These are phyloP conservation scores for Kodamaea nitidulidarum DNA, from an alignment of 805 yeast genomes.

Conservation along the genomic window DNA sequence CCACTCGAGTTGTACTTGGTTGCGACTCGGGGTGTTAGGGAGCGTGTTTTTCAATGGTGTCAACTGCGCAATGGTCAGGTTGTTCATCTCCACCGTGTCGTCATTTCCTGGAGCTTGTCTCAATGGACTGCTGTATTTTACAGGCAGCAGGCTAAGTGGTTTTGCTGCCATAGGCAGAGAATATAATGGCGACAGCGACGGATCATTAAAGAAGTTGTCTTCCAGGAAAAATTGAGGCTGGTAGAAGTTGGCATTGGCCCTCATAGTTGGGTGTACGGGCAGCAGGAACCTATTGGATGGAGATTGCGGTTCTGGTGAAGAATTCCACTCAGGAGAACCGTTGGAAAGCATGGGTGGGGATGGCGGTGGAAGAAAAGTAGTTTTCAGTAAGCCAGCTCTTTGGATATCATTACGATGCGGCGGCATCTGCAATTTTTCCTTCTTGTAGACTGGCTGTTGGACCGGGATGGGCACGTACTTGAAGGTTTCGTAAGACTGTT, in stretches of 20 bases:
- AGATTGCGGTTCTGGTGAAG: slow-evolving; percentile 35
- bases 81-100: slow-evolving; percentile 35
- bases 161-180: slow-evolving; percentile 10
- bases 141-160: slow-evolving; percentile 31
- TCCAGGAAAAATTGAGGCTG: slow-evolving; percentile 41
- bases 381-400: neutral
- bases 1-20: slow-evolving; percentile 37
- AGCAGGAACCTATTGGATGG: slow-evolving; percentile 16
- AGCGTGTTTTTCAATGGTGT: slow-evolving; percentile 35
- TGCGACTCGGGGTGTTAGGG: slow-evolving; percentile 35
- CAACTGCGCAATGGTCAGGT: slow-evolving; percentile 35
- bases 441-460: slow-evolving; percentile 27
- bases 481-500: slow-evolving; percentile 6
- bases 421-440: slow-evolving; percentile 10
- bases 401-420: slow-evolving; percentile 7
- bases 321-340: slow-evolving; percentile 36
- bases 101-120: slow-evolving; percentile 19
- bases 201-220: slow-evolving; percentile 10
- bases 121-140: slow-evolving; percentile 22
- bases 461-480: slow-evolving; percentile 41
- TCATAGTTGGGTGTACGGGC: slow-evolving; percentile 20
- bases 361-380: slow-evolving; percentile 35
- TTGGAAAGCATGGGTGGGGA: slow-evolving; percentile 28
- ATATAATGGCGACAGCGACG: slow-evolving; percentile 6
- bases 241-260: slow-evolving; percentile 24